Evolutionary conservation across 1,139 yeast genomes (phyloP), one percentile per base, ranked within the genome.

Genomic region (Kodamaea arcana): DNA sequence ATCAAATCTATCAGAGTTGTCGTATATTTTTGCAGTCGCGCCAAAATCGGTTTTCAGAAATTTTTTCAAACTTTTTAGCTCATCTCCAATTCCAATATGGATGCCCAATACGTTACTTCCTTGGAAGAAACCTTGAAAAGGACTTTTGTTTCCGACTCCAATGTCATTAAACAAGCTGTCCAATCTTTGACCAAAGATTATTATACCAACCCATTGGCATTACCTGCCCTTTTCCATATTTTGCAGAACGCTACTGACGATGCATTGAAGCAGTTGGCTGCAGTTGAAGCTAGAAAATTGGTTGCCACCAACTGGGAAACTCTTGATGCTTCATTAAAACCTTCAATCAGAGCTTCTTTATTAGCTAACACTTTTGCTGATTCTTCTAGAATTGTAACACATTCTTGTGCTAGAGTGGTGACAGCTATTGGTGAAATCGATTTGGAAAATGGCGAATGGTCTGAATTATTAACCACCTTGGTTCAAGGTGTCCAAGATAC

Each of bases 271-370:
- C 96, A 88, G 62, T 72, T 92, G 46, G 95, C 97, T 13, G 95
- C 97, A 43, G 96, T 92, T 41, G 98, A 92, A 64, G 90, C 90
- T 29, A 80, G 96, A 65, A 92, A 94, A 62, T 75, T 84, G 54
- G 79, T 87, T 33, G 54, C 73, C 35, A 69, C 73, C 45, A 80
- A 79, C 54, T 92, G 98, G 98, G 77, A 69, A 27, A 47, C 57
- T 21, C 56, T 78, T 33, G 83, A 80, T 48, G 75, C 62, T 17
- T 49, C 69, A 7, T 54, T 76, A 39, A 79, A 80, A 60, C 66
- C 72, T 29, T 69, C 71, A 38, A 80, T 92, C 55, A 81, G 85
- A 56, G 67, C 69, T 29, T 72, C 92, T 17, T 61, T 90, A 51
- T 72, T 92, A 50, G 72, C 75, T 45, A 73, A 79, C 44, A 80